Evolutionary conservation across 805 yeast genomes (phyloP), one percentile per base, ranked within the genome.

Genomic region (Candida michaelii): DNA sequence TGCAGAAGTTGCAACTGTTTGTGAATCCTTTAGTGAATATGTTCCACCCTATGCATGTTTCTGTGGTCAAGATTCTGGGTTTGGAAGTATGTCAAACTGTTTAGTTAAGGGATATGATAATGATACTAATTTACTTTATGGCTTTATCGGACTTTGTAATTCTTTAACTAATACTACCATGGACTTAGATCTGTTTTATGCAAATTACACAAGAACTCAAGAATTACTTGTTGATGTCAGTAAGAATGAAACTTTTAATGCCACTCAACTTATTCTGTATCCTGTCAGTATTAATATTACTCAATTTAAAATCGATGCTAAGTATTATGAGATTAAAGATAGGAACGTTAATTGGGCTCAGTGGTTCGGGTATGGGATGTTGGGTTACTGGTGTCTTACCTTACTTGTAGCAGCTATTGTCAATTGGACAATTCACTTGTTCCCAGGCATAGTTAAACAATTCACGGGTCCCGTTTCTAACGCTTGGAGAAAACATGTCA

Each of bases 361-460:
- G 0, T 55, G 50, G 51, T 62, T 60, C 53, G 68, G 73, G 4
- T 64, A 59, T 35, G 62, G 60, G 4, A 50, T 73, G 24, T 47
- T 65, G 39, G 54, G 58, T 7, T 74, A 62, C 50, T 75, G 75
- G 65, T 59, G 60, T n/a, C 13, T 63, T 2, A 60, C 73, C 0
- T 53, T 74, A 49, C n/a, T 70, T 0, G 27, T 68, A 13, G 63
- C 68, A 17, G 62, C 55, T 23, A 15, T 56, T 14, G 40, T 46
- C 30, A 52, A 56, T 39, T 61, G 63, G 62, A 36, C 53, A 10
- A 48, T 53, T 16, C 50, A 45, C 37, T 44, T 62, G 12, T 49
- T 55, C 32, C 66, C 66, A 11, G 27, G 42, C 6, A 9, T 53
- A 11, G 48, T 51, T n/a, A 49, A 45, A 8, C 30, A 29, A 10